Evolutionary conservation across 768 basidiomycete species (phyloP).

Genomic region (Serendipita sp.): DNA sequence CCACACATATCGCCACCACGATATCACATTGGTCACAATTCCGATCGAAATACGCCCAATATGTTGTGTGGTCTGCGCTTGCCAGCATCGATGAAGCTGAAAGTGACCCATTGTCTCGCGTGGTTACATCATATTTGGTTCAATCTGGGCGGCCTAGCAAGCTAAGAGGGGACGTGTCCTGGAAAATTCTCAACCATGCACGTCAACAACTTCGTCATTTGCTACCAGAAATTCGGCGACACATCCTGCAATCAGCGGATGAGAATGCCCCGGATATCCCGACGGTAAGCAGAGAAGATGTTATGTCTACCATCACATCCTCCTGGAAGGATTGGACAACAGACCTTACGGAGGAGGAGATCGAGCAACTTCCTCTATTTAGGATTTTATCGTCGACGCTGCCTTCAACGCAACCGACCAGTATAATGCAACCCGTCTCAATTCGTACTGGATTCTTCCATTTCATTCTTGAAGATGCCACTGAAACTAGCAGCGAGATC

Average conservation of each 20-base stretch:
- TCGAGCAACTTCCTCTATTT: constrained; percentile 3
- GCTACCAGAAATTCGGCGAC: constrained; percentile 18
- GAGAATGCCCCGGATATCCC: neutral
- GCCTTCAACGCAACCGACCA: neutral
- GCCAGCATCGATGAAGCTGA: neutral
- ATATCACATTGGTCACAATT: neutral
- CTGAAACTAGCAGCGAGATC: neutral
- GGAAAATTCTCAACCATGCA: constrained; percentile 66
- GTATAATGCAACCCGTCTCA: neutral
- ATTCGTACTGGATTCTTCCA: constrained; percentile 1
- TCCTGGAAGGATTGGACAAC: neutral
- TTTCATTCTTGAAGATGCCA: neutral
- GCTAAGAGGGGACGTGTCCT: constrained; percentile 50
- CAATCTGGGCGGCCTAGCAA: constrained; percentile 54
- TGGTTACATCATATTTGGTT: constrained; percentile 70
- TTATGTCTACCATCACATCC: neutral
- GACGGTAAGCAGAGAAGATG: neutral
- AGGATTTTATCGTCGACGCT: neutral
- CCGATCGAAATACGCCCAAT: neutral
- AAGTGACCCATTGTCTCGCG: constrained; percentile 59
- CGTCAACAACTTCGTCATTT: constrained; percentile 44
- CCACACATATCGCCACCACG: neutral
- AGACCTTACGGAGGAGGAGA: neutral
- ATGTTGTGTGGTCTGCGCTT: constrained; percentile 9
- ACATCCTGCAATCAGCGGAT: constrained; percentile 1